phyloP scores from a whole-genome alignment of 192 early-diverging fungal species.

The Coemansia sp. region DNA sequence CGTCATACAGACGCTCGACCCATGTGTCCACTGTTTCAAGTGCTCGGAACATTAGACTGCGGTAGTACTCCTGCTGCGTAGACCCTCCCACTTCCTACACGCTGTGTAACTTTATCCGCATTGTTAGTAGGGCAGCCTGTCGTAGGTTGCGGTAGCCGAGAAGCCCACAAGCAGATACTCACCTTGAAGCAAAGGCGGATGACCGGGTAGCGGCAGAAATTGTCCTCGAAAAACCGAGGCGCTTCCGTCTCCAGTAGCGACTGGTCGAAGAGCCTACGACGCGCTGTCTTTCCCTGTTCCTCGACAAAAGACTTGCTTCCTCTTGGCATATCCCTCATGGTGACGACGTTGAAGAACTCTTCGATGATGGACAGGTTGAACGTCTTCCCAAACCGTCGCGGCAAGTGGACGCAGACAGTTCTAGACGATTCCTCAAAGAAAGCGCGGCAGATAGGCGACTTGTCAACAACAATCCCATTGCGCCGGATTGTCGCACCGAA shows the following conservation, averaged over 20 bases:
- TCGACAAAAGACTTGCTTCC: not conserved
- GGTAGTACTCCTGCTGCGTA: no score
- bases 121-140: no score
- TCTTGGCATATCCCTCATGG: not conserved
- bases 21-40: no score
- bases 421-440: not conserved
- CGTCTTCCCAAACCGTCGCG: slow-evolving; percentile 8
- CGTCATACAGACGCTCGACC: no score
- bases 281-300: not conserved
- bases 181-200: slow-evolving; percentile 12
- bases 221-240: not conserved
- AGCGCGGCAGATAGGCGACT: slow-evolving; percentile 7
- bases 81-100: no score
- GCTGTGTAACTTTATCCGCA: no score
- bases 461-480: slow-evolving; percentile 1
- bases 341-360: slow-evolving; percentile 13
- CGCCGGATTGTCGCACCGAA: slow-evolving; percentile 3
- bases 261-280: not conserved
- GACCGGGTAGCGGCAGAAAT: slow-evolving; percentile 5
- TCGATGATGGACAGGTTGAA: slow-evolving; percentile 21
- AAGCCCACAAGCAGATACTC: no score
- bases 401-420: slow-evolving; percentile 10
- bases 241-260: not conserved
- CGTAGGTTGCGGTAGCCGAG: no score
- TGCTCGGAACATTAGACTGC: no score